Percentiles rank a stretch among this genome's conserved stretches.
Conservation (phyloP, 2,329 filamentous ascomycete species). For the Aspergillus neotritici region DNA sequence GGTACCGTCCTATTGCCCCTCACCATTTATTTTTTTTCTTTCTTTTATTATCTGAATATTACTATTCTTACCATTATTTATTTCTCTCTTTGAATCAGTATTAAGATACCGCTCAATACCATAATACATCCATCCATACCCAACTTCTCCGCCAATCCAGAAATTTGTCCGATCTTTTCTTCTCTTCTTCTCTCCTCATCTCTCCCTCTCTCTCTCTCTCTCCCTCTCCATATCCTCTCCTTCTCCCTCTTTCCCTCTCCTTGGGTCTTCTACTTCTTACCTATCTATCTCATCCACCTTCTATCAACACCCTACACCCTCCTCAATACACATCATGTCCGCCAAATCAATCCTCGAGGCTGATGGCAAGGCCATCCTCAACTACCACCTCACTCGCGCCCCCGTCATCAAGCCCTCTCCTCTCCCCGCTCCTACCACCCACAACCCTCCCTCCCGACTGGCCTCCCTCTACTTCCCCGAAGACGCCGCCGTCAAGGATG, state of each 20-base stretch:
- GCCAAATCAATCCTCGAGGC: constrained; percentile 97
- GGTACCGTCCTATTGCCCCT: constrained; percentile 5
- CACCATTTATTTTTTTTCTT: constrained; percentile 6
- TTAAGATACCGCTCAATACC: neutral
- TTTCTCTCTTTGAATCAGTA: neutral
- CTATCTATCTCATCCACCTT: constrained; percentile 5
- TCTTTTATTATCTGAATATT: neutral
- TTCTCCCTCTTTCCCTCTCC: constrained; percentile 17
- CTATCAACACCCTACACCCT: constrained; percentile 15
- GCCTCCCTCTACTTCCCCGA: constrained; percentile 90
- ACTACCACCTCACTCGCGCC: constrained; percentile 98
- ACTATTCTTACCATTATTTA: neutral
- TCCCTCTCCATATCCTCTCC: constrained; percentile 10
- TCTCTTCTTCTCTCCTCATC: constrained; percentile 12
- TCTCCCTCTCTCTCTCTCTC: constrained; percentile 11
- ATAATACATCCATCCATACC: constrained; percentile 9
- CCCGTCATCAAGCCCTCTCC: constrained; percentile 97
- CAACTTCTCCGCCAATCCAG: constrained; percentile 13
- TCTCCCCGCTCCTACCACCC: constrained; percentile 73
- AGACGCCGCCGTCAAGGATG: constrained; percentile 71
- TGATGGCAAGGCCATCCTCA: constrained; percentile 99
- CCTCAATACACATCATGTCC: constrained; percentile 56
- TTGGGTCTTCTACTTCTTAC: too few species aligned
- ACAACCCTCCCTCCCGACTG: constrained; percentile 88
- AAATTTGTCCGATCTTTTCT: constrained; percentile 1